A percentile compares a stretch with the other conserved stretches of the same genome.
Evolutionary conservation across 78 protist genomes (phyloP).

Genomic region (Dictyostelium purpureum): DNA sequence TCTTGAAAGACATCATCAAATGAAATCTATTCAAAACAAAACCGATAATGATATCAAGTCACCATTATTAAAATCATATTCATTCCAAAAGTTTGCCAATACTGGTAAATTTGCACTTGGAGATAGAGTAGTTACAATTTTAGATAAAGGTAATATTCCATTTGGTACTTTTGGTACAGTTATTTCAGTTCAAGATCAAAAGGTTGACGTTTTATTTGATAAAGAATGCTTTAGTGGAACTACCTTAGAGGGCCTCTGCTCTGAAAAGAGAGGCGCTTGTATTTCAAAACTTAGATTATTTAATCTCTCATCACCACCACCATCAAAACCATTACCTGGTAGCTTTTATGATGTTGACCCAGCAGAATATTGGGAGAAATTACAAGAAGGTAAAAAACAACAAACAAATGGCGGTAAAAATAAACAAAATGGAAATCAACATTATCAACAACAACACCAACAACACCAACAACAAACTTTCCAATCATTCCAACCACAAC

Average conservation of each 20-base stretch:
- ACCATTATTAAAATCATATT: neutral
- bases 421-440: neutral
- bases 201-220: slow-evolving; percentile 56
- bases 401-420: neutral
- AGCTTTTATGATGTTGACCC: slow-evolving; percentile 8
- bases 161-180: slow-evolving; percentile 64
- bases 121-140: slow-evolving; percentile 43
- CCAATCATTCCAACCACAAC: neutral
- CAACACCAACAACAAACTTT: neutral
- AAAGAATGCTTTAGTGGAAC: slow-evolving; percentile 35
- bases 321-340: neutral
- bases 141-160: slow-evolving; percentile 69
- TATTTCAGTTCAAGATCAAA: slow-evolving; percentile 33
- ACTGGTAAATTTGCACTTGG: slow-evolving; percentile 36
- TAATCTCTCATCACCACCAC: slow-evolving; percentile 47
- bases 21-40: neutral
- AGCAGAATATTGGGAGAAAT: slow-evolving; percentile 43
- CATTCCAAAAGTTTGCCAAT: neutral
- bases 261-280: slow-evolving; percentile 52
- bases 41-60: neutral
- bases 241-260: slow-evolving; percentile 39
- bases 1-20: slow-evolving; percentile 31
- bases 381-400: neutral
- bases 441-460: slow-evolving; percentile 8
- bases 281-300: slow-evolving; percentile 44